Conservation (phyloP, 768 basidiomycete genomes). For the Serendipita indica region DNA sequence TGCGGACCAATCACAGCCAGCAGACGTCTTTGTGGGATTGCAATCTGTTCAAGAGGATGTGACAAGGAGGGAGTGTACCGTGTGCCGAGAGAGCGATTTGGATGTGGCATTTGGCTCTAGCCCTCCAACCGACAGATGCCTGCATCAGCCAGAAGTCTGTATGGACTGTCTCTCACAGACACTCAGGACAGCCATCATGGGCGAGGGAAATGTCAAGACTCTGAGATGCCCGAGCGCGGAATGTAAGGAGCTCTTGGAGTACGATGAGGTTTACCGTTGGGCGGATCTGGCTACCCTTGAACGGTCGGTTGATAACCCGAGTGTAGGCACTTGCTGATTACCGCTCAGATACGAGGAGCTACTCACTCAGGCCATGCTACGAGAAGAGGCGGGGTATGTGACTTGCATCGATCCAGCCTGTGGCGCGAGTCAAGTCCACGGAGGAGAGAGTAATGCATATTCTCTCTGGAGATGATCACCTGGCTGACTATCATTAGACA, state of each 20-base stretch:
- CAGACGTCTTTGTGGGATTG: background rate
- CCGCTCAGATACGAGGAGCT: background rate
- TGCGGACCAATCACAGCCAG: too few relatives aligned
- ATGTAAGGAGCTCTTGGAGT: background rate
- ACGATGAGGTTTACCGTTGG: slow-evolving; percentile 2
- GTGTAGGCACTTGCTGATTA: background rate
- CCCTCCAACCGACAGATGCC: slow-evolving; percentile 3
- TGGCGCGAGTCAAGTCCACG: slow-evolving; percentile 1
- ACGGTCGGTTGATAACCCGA: background rate
- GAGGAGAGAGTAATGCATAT: background rate
- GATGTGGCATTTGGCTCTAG: background rate
- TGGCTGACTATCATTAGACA: too few relatives aligned
- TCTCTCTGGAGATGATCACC: background rate
- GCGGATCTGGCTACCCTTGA: background rate
- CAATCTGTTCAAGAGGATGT: background rate
- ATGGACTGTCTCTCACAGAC: background rate
- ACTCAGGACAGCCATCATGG: background rate
- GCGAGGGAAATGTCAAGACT: background rate
- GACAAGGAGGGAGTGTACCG: background rate
- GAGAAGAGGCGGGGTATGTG: background rate
- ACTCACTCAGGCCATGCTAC: background rate
- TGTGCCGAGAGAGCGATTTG: background rate
- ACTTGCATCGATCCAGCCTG: background rate
- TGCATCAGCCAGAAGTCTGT: slow-evolving; percentile 4
- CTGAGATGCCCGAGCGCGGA: background rate